phyloP scores from a whole-genome alignment of 1,284 basidiomycete genomes.

The Cerioporus squamosus region DNA sequence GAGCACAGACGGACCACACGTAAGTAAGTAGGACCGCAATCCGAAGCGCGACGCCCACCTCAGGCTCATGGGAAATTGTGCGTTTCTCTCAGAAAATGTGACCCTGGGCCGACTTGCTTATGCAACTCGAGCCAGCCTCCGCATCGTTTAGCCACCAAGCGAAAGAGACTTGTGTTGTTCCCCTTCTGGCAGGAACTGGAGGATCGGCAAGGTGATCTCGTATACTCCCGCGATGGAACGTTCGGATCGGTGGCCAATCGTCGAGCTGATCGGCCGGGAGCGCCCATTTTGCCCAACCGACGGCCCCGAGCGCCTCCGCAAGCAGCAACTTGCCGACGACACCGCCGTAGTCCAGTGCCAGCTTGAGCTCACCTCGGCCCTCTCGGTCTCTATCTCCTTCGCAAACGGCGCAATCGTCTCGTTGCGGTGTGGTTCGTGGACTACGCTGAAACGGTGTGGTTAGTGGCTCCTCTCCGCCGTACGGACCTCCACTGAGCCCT shows the following conservation, averaged over 20 bases:
- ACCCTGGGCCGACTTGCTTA: background rate
- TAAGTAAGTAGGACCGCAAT: background rate
- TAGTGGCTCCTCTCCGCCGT: background rate
- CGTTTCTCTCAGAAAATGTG: background rate
- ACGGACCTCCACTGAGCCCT: no score
- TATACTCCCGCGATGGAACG: constrained; percentile 4
- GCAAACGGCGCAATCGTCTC: no score
- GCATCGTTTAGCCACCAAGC: constrained; percentile 1
- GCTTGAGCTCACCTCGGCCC: no score
- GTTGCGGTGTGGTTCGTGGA: background rate
- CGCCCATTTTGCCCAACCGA: constrained; percentile 3
- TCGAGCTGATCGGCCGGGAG: background rate
- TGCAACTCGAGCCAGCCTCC: background rate
- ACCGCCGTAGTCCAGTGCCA: no score
- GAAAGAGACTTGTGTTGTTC: background rate
- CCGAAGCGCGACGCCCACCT: background rate
- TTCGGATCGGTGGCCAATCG: background rate
- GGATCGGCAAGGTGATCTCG: constrained; percentile 8
- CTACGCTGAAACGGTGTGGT: background rate
- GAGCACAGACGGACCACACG: background rate
- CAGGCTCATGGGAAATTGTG: background rate
- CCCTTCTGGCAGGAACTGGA: constrained; percentile 2
- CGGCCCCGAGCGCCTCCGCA: background rate
- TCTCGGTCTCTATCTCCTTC: no score
- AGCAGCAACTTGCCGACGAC: background rate